phyloP scores from a whole-genome alignment of 139 green algal genomes.

The Chara braunii region DNA sequence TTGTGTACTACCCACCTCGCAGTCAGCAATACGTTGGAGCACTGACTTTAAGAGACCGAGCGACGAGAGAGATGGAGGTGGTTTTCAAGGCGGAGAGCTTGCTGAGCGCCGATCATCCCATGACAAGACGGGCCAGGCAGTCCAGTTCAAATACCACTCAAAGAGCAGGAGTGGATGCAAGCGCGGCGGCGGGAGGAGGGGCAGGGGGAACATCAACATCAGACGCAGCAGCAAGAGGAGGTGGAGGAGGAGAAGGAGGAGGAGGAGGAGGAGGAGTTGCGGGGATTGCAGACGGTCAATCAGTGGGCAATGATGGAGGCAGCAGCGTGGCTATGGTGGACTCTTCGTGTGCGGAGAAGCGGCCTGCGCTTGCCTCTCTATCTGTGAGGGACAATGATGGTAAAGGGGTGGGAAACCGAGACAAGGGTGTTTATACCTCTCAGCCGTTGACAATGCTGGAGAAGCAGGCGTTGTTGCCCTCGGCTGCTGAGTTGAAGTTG shows the following conservation, averaged over 20 bases:
- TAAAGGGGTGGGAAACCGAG: no score
- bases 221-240: background rate
- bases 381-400: no score
- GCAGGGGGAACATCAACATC: background rate
- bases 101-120: no score
- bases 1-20: slow-evolving; percentile 2
- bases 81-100: background rate
- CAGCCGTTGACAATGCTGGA: no score
- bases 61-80: background rate
- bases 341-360: no score
- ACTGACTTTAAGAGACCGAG: background rate
- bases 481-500: no score
- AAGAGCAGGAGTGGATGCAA: background rate
- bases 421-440: no score
- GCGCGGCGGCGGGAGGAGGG: background rate
- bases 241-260: background rate
- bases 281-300: no score
- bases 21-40: background rate
- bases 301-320: no score
- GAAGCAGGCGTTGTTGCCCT: no score
- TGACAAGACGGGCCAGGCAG: background rate
- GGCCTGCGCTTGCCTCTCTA: no score
- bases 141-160: background rate
- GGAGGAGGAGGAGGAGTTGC: background rate
- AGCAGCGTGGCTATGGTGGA: no score